Conservation (phyloP, 1,284 basidiomycete species). For the Microbotryum violaceum region DNA sequence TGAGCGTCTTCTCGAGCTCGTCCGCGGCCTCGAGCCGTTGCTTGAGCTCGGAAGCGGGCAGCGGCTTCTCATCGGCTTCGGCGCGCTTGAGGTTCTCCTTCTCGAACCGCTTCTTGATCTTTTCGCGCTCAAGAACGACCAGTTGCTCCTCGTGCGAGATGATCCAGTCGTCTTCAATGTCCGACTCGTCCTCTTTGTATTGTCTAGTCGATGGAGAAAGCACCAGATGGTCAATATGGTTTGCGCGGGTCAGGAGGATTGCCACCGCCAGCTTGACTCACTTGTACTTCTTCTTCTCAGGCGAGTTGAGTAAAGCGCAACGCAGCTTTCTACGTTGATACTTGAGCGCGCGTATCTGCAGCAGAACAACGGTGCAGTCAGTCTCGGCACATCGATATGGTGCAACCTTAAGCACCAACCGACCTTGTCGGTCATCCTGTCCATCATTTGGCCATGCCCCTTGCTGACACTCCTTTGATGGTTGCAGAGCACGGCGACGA, state of each 20-base stretch:
- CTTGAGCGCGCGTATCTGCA: slow-evolving; percentile 60
- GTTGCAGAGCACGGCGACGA: slow-evolving; percentile 94
- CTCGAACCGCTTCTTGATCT: slow-evolving; percentile 62
- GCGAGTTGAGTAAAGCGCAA: slow-evolving; percentile 31
- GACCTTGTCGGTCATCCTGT: slow-evolving; percentile 82
- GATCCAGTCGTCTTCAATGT: slow-evolving; percentile 87
- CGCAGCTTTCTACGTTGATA: slow-evolving; percentile 66
- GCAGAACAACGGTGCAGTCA: slow-evolving; percentile 7
- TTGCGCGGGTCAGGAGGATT: background rate
- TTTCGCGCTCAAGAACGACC: slow-evolving; percentile 50
- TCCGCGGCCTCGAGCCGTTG: slow-evolving; percentile 63
- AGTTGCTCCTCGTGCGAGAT: slow-evolving; percentile 69
- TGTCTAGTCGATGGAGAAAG: slow-evolving; percentile 21
- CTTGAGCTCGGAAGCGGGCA: slow-evolving; percentile 23
- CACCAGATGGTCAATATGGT: background rate
- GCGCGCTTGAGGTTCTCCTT: slow-evolving; percentile 56
- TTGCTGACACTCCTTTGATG: slow-evolving; percentile 91
- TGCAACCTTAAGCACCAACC: slow-evolving; percentile 28
- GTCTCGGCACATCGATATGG: background rate
- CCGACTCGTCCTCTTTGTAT: slow-evolving; percentile 66
- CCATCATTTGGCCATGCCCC: slow-evolving; percentile 82
- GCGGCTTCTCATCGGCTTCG: slow-evolving; percentile 50
- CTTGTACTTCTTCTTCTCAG: slow-evolving; percentile 59
- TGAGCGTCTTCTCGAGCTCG: slow-evolving; percentile 65
- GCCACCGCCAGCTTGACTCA: slow-evolving; percentile 17